Evolutionary conservation across 331 rosid genomes (phyloP).

Genomic region (Cydonia oblonga): DNA sequence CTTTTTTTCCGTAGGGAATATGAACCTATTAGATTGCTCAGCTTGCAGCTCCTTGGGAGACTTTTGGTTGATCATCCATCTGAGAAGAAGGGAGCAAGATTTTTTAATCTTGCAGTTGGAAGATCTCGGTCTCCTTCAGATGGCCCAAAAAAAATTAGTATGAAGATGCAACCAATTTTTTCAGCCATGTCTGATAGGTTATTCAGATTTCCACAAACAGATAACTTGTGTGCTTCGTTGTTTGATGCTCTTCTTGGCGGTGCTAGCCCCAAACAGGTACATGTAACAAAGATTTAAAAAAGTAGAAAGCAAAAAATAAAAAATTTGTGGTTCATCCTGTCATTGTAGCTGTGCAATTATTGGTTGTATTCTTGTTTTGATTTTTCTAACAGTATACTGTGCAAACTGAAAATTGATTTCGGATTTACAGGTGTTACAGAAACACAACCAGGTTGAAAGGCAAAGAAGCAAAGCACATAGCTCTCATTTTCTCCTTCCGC

Average conservation of each 20-base stretch:
- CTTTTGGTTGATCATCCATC: conserved; percentile 83
- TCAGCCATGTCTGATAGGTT: conserved; percentile 71
- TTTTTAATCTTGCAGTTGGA: conserved; percentile 71
- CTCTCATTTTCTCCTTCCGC: conserved; percentile 86
- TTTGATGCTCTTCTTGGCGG: conserved; percentile 99
- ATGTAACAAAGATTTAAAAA: not conserved
- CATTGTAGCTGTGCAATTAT: not conserved
- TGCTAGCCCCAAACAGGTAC: conserved; percentile 99
- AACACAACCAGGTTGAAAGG: conserved; percentile 57
- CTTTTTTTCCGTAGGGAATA: conserved; percentile 40
- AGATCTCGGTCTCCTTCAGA: conserved; percentile 55
- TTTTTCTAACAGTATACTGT: not conserved
- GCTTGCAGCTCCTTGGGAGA: conserved; percentile 90
- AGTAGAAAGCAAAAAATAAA: not conserved
- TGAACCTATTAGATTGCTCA: conserved; percentile 86
- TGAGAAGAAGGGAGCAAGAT: conserved; percentile 87
- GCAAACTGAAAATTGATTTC: not conserved
- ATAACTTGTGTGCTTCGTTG: conserved; percentile 77
- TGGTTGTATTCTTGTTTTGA: not conserved
- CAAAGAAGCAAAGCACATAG: conserved; percentile 56
- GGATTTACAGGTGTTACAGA: conserved; percentile 73
- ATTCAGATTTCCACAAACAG: conserved; percentile 86
- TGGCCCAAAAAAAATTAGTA: conserved; percentile 38
- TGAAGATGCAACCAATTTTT: conserved; percentile 63
- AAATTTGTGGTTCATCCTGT: not conserved